Conservation (phyloP, 2,329 filamentous ascomycete species). For the Exophiala aquamarina region DNA sequence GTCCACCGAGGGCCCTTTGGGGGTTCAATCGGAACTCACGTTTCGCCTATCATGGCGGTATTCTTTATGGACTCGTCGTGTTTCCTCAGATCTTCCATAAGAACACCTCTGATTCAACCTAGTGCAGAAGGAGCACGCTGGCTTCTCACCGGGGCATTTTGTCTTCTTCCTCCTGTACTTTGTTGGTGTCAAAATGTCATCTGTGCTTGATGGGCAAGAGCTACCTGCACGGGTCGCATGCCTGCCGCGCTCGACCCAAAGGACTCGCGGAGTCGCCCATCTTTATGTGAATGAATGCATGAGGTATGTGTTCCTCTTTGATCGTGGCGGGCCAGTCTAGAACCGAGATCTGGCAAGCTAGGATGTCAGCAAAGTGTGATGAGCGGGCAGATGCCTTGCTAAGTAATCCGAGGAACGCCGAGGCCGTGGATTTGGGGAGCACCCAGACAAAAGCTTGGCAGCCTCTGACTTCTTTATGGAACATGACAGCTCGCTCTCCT, state of each 20-base stretch:
- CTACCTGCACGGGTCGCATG: conserved; percentile 45
- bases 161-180: conserved; percentile 51
- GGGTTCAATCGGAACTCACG: background rate
- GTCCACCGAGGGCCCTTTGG: no score
- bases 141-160: conserved; percentile 52
- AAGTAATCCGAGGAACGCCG: no score
- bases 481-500: no score
- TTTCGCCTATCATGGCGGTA: conserved; percentile 9
- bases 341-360: no score
- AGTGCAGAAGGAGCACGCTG: conserved; percentile 50
- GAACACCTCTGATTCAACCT: conserved; percentile 49
- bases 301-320: no score
- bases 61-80: conserved; percentile 30
- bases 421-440: no score
- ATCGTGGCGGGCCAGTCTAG: no score
- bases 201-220: background rate
- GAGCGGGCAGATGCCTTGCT: no score
- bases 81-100: conserved; percentile 36
- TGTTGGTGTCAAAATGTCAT: conserved; percentile 9
- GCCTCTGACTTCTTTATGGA: no score
- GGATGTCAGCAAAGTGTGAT: no score
- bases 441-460: no score
- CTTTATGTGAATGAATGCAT: background rate
- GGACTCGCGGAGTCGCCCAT: conserved; percentile 17
- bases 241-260: conserved; percentile 36